Percentiles rank a stretch among this genome's conserved stretches.
phyloP scores from a whole-genome alignment of 1,284 basidiomycete genomes.

The Pyrrhoderma noxium region DNA sequence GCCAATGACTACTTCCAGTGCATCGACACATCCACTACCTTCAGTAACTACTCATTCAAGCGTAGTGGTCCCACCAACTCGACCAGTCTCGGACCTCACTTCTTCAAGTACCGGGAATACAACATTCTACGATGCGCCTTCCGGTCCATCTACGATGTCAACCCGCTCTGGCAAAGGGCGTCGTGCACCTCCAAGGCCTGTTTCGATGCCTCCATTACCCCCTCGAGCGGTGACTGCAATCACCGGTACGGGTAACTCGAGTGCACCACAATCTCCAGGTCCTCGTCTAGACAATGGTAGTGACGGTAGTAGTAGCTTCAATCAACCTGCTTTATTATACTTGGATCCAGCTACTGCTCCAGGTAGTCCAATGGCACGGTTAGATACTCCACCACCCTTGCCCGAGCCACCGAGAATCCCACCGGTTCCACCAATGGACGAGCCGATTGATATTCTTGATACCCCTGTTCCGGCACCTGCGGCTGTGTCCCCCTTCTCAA shows the following conservation, averaged over 20 bases:
- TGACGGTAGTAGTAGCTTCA: constrained; percentile 6
- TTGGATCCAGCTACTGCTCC: constrained; percentile 11
- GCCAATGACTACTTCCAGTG: background rate
- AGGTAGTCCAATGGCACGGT: background rate
- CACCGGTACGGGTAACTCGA: background rate
- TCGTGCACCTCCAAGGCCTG: constrained; percentile 3
- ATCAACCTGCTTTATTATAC: constrained; percentile 12
- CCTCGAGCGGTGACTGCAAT: constrained; percentile 5
- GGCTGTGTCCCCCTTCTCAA: constrained; percentile 17
- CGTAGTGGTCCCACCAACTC: constrained; percentile 10
- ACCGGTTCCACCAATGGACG: background rate
- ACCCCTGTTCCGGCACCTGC: constrained; percentile 16
- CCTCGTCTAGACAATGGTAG: constrained; percentile 11
- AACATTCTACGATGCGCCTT: constrained; percentile 15
- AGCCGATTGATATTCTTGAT: constrained; percentile 15
- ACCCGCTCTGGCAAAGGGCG: constrained; percentile 10
- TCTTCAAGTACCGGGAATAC: constrained; percentile 16
- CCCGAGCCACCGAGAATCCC: background rate
- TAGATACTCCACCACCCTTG: constrained; percentile 6
- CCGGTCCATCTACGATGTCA: constrained; percentile 16
- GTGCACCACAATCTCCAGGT: constrained; percentile 11
- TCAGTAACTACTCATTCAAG: constrained; percentile 2
- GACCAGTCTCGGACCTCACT: constrained; percentile 15
- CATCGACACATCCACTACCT: background rate
- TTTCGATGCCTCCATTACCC: constrained; percentile 13